Conservation (phyloP, 129 eudicot species). For the Arctium minus region DNA sequence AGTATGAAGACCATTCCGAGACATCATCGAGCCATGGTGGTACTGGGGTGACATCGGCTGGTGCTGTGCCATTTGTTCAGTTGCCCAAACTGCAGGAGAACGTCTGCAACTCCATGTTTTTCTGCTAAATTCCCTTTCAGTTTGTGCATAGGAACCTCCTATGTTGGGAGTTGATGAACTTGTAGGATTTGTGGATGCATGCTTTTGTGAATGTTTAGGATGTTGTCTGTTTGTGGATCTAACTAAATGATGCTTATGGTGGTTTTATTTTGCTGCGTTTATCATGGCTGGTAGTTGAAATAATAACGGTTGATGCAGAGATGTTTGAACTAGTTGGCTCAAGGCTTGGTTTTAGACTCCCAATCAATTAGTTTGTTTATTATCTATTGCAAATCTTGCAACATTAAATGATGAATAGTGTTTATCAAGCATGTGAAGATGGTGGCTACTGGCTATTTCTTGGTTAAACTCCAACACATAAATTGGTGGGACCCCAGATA, state of each 20-base stretch:
- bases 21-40: constrained; percentile 70
- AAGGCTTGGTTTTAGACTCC: too few species aligned
- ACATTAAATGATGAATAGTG: too few species aligned
- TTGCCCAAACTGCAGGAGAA: constrained; percentile 46
- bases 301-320: too few species aligned
- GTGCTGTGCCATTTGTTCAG: constrained; percentile 52
- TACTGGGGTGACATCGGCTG: constrained; percentile 46
- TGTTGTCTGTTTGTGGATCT: neutral
- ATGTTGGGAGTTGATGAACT: neutral
- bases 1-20: constrained; percentile 64
- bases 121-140: constrained; percentile 37
- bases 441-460: too few species aligned
- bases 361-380: too few species aligned
- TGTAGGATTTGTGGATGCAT: neutral
- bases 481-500: too few species aligned
- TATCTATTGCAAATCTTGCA: too few species aligned
- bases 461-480: too few species aligned
- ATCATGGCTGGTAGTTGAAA: neutral
- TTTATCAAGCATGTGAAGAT: too few species aligned
- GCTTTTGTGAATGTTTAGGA: constrained; percentile 2
- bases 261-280: neutral
- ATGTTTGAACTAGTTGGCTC: too few species aligned
- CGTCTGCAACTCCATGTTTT: constrained; percentile 69
- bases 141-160: constrained; percentile 23
- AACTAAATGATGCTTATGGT: neutral